Conservation (phyloP, 2,329 filamentous ascomycete genomes). For the Cercospora sp. region DNA sequence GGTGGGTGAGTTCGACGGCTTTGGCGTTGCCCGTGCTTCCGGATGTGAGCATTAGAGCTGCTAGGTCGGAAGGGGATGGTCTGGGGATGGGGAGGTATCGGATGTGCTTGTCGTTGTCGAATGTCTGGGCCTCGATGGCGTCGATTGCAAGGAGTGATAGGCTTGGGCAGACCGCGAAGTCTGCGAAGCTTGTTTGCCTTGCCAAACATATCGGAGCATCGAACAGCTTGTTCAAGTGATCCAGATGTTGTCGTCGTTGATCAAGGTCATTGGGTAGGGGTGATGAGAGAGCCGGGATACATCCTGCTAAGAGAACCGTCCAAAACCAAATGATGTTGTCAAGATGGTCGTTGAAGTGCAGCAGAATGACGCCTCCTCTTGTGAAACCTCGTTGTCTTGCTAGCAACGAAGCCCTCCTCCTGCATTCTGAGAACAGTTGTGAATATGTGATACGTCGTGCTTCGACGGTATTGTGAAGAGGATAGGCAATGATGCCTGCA, state of each 20-base stretch:
- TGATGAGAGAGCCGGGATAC: slow-evolving; percentile 43
- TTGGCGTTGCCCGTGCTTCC: slow-evolving; percentile 26
- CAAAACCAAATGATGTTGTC: slow-evolving; percentile 48
- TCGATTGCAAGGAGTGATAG: slow-evolving; percentile 2
- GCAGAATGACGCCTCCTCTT: background rate
- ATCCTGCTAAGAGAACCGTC: slow-evolving; percentile 40
- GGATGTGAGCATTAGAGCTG: slow-evolving; percentile 25
- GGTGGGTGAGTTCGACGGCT: slow-evolving; percentile 32
- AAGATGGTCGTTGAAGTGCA: slow-evolving; percentile 41
- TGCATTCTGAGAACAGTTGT: background rate
- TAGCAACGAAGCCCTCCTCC: background rate
- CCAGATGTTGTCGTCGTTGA: slow-evolving; percentile 36
- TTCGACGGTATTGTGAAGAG: background rate
- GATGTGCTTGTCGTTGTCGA: background rate
- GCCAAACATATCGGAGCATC: slow-evolving; percentile 6
- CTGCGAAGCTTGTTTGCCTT: slow-evolving; percentile 8
- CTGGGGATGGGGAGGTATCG: background rate
- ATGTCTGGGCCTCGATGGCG: background rate
- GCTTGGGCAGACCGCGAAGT: background rate
- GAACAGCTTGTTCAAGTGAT: slow-evolving; percentile 23
- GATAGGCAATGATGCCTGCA: slow-evolving; percentile 6
- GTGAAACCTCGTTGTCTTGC: background rate
- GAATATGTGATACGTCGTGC: background rate
- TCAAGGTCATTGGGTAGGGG: slow-evolving; percentile 36
- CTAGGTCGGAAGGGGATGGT: slow-evolving; percentile 15